Percentiles rank a stretch among this genome's conserved stretches.
These are phyloP conservation scores for Geotrichum cucujoidarum DNA, from an alignment of 1,139 yeast genomes.

Conservation along the genomic window DNA sequence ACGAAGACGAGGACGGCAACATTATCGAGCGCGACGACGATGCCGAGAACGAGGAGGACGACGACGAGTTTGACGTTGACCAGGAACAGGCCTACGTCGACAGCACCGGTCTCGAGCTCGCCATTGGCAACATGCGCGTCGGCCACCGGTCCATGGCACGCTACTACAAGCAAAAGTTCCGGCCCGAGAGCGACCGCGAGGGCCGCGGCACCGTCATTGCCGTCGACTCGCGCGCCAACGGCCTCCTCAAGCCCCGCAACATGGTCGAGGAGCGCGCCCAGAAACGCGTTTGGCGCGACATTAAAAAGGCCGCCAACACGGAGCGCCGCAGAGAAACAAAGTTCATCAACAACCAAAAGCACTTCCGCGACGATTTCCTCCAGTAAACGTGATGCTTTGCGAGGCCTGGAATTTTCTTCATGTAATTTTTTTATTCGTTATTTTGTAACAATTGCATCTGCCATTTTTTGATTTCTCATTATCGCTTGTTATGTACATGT, in stretches of 20 bases:
- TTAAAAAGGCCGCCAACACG: slow-evolving; percentile 60
- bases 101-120: slow-evolving; percentile 68
- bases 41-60: slow-evolving; percentile 47
- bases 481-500: no score
- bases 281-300: slow-evolving; percentile 74
- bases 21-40: slow-evolving; percentile 45
- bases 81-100: slow-evolving; percentile 43
- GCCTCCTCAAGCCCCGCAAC: slow-evolving; percentile 44
- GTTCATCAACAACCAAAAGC: slow-evolving; percentile 81
- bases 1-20: slow-evolving; percentile 45
- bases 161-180: slow-evolving; percentile 78
- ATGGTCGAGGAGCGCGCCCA: slow-evolving; percentile 49
- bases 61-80: slow-evolving; percentile 45
- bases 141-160: slow-evolving; percentile 88
- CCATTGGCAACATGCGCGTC: slow-evolving; percentile 79
- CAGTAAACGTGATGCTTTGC: slow-evolving; percentile 43
- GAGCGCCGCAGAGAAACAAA: slow-evolving; percentile 76
- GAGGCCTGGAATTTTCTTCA: not conserved
- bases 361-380: slow-evolving; percentile 84
- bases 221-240: slow-evolving; percentile 75
- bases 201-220: slow-evolving; percentile 94
- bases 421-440: not conserved
- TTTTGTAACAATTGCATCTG: slow-evolving; percentile 1
- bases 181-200: slow-evolving; percentile 72
- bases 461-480: not conserved